Evolutionary conservation across 2,329 filamentous ascomycete genomes (phyloP).

Genomic region (Sarocladiaceae sp.): DNA sequence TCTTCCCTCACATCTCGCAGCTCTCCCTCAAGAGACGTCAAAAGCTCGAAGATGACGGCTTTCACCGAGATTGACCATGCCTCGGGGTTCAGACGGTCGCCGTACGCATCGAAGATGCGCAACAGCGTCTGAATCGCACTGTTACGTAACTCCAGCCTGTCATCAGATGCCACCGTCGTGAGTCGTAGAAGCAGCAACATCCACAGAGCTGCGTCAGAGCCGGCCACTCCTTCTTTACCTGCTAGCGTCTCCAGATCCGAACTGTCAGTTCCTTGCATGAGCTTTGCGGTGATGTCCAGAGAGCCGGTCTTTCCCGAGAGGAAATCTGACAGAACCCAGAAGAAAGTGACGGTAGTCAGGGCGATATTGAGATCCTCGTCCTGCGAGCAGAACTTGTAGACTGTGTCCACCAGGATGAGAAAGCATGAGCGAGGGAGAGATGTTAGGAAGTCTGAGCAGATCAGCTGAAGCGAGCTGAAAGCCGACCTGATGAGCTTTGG

Average conservation of each 20-base stretch:
- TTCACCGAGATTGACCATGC: conserved; percentile 82
- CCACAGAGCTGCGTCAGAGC: conserved; percentile 69
- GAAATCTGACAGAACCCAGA: conserved; percentile 92
- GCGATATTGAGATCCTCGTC: conserved; percentile 92
- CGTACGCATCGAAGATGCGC: conserved; percentile 87
- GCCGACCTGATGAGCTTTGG: conserved; percentile 75
- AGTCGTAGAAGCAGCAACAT: conserved; percentile 68
- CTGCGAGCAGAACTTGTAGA: conserved; percentile 85
- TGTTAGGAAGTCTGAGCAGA: conserved; percentile 88
- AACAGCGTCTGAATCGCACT: conserved; percentile 87
- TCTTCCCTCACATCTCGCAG: conserved; percentile 33
- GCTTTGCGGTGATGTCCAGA: conserved; percentile 50
- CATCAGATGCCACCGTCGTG: conserved; percentile 64
- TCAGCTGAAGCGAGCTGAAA: conserved; percentile 83
- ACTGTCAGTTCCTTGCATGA: conserved; percentile 44
- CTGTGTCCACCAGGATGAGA: conserved; percentile 73
- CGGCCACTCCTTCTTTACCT: conserved; percentile 49
- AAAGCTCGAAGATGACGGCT: conserved; percentile 71
- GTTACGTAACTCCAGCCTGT: conserved; percentile 69
- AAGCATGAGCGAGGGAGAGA: conserved; percentile 66
- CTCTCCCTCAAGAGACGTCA: conserved; percentile 61
- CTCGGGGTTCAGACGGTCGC: conserved; percentile 67
- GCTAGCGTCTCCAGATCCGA: conserved; percentile 53
- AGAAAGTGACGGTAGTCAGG: conserved; percentile 88
- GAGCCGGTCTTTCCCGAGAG: conserved; percentile 56